Base-by-base conservation (phyloP, 2,329 filamentous ascomycete genomes). In the Cordyceps tenuipes region DNA sequence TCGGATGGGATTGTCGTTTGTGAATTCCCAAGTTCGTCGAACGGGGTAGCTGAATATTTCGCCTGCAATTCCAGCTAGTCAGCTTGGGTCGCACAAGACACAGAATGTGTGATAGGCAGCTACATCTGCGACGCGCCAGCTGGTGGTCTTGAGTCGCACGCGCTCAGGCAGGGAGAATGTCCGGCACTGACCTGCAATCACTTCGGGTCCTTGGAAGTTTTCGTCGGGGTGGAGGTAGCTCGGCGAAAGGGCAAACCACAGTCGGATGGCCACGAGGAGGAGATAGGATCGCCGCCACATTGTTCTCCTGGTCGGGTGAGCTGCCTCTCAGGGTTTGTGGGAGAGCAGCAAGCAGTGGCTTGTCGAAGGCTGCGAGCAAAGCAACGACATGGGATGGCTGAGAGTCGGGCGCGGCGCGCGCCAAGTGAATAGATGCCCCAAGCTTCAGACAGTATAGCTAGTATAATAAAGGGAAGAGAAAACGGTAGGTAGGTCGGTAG, bases 211-310 rank as follows among this genome's bases (percentile, higher is more conserved):
- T 77, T 99, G 94, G 70, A 99, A 99, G 79, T 97, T 94, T 81
- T 99, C 94, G 77, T 99, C 94, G 5, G 94, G 94, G 73, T 99
- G 94, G 51, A 99, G 84, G 74, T 99, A 99, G 79, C 93, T 97
- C 62, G 94, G 90, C 64, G 89, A 92, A 65, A 97, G 78, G 62
- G 94, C 93, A 73, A 97, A 93, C 83, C 93, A 97, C 70, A 97
- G 82, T 74, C 94, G 88, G 69, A 96, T 84, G 66, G 94, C 79
- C 69, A 96, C 81, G 68, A 99, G 81, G 60, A 95, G 76, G 64
- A 97, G 80, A 76, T 96, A 96, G 64, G 87, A 84, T 74, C 92
- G 87, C 79, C 92, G 86, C 91, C 91, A 96, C 93, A 97, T 97
- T 50, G 44, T 59, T 65, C 63, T 65, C 50, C 57, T 48, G 36